Base-by-base conservation (phyloP, 345 rosid species). In the Clausena lansium region DNA sequence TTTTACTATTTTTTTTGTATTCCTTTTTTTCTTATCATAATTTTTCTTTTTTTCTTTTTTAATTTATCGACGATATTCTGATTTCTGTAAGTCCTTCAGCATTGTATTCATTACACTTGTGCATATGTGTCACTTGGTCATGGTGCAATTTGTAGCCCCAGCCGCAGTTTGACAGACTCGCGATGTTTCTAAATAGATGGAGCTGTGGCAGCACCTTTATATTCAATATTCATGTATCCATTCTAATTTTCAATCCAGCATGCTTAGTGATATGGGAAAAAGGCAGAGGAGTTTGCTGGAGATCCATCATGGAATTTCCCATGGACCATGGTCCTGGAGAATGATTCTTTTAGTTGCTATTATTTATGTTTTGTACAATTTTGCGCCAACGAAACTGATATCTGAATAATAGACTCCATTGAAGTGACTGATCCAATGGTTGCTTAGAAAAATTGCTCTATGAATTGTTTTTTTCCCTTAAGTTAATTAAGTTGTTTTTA, bases 81-180 rank as follows among this genome's bases (percentile, higher is more conserved):
- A 84, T 85, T 77, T 68, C 78, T 82, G 83, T 64, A 79, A 83
- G 88, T 76, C 80, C 77, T 74, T 65, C 76, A 78, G 89, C 83
- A 75, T 82, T 87, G 83, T 87, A 82, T 86, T 86, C 83, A 74
- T 89, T 85, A 82, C 83, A 76, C 76, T 80, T 88, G 91, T 88
- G 91, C 85, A 87, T 87, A 85, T 11, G 85, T 84, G 86, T 79
- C 76, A 57, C 77, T 65, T 77, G 78, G 81, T 73, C 82, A 79
- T 80, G 84, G 72, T 84, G 81, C 85, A 81, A 79, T 71, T 78
- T 81, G 77, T 77, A 71, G 75, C 81, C 55, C 63, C 77, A 65
- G 76, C 82, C 61, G 78, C 83, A 73, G 83, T 67, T 67, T 67
- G 72, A 76, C 39, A 30, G 68, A 71, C 69, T 62, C 78, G 33